Evolutionary conservation across 2,329 filamentous ascomycete species (phyloP), one percentile per base, ranked within the genome.

Genomic region (Trichoderma sp.): DNA sequence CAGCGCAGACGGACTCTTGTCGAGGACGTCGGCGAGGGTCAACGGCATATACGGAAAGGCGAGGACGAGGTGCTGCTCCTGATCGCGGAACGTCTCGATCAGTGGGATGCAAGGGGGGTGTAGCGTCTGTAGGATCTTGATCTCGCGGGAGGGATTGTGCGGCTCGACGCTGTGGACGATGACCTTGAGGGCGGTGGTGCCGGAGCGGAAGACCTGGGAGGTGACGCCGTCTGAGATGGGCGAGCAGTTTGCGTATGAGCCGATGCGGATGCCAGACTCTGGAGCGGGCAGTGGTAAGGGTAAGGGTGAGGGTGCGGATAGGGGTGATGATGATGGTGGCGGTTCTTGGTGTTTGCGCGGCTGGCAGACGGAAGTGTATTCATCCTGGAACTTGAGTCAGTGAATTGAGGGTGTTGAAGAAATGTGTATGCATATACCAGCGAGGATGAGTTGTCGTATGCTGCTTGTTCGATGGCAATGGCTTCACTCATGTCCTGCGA

Each of bases 21-120:
- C 82, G 2, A 97, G 83, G 4, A 97, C 76, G n/a, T 85, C 80
- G 52, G 87, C 86, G 7, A 98, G 84, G 29, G 91, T 92, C 68
- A 89, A 82, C 5, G 89, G 89, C 82, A 94, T 87, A 78, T 91
- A 97, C 0, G 95, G 95, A 70, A 97, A 96, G 1, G 90, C 90
- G 7, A 98, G 83, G 25, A 96, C 89, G 64, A 96, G 87, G 53
- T 86, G 86, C 67, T 90, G 88, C 61, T 88, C 82, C 54, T 89
- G 87, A 69, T 94, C 87, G 68, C 90, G 84, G 73, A 97, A 94
- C 0, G 88, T 89, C 48, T 92, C 89, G 5, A 93, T 78, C 4
- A 99, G 83, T 0, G 87, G 82, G 67, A 98, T 86, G 67, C 84
- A 79, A 2, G 85, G 81, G 50, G 84, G 84, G 29, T 82, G 83